Evolutionary conservation across 495 filamentous ascomycete genomes (phyloP), one percentile per base, ranked within the genome.

Genomic region (Neohortaea acidophila): DNA sequence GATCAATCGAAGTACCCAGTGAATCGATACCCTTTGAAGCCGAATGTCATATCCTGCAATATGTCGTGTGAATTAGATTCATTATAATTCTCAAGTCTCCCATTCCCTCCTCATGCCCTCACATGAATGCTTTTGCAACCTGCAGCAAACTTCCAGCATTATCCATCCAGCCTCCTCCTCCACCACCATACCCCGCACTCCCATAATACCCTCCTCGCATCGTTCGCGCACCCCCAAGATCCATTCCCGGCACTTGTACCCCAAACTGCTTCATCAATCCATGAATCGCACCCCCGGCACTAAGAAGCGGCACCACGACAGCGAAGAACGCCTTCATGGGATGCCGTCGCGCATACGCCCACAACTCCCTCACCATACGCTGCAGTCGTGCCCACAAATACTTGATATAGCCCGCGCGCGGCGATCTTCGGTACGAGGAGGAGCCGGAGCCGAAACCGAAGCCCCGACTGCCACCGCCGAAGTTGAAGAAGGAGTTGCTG

Each of bases 241-340:
- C 47, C 2, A 63, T 57, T 7, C 57, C 60, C 1, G 85, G 84
- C 48, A 94, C 51, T 27, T 74, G 63, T 28, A 94, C 62, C 0
- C 84, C 84, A 54, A 94, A 74, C 57, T 75, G 72, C 17, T 68
- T 68, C 10, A 89, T 63, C 17, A 92, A 56, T 20, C 73, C 75
- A 2, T 71, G 69, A 49, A 94, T 57, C 19, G 81, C 76, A 4
- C 85, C 85, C 34, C 81, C 81, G 8, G 44, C 47, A 0, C 77
- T 82, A 40, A 93, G 62, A 32, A 94, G 64, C 14, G 85, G 85
- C 66, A 92, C 68, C 37, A 91, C 71, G 21, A 91, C 77, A 13
- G 89, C 65, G 64, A 86, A 72, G 58, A 91, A 75, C 2, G 87
- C 77, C 59, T 86, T 89, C 47, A 83, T 49, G 0, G 85, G 85